A percentile compares a stretch with the other conserved stretches of the same genome.
These are phyloP conservation scores for Malassezia yamatoensis DNA, from an alignment of 1,284 basidiomycete genomes.

Conservation along the genomic window DNA sequence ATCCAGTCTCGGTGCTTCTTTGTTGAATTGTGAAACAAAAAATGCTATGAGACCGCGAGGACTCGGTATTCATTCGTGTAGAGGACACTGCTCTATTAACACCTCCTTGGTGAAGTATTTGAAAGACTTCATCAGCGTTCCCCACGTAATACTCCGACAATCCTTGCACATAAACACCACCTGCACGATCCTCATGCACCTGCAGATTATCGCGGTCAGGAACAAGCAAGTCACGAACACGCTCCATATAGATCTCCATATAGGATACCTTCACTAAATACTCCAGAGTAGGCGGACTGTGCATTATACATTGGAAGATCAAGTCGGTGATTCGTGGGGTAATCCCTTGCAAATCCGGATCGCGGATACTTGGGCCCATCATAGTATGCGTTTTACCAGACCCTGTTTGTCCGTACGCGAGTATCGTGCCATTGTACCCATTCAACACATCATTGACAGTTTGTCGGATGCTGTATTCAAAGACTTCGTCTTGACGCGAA, in stretches of 20 bases:
- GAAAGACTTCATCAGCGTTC: constrained; percentile 68
- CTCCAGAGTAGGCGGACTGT: constrained; percentile 87
- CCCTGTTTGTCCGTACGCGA: constrained; percentile 95
- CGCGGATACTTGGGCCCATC: constrained; percentile 85
- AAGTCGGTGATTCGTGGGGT: constrained; percentile 98
- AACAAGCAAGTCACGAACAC: constrained; percentile 85
- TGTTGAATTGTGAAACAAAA: constrained; percentile 96
- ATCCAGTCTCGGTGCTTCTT: constrained; percentile 87
- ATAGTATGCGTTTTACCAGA: constrained; percentile 53
- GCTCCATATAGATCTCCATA: constrained; percentile 99
- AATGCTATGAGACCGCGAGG: constrained; percentile 96
- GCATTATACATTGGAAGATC: constrained; percentile 93
- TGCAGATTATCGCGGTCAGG: constrained; percentile 98
- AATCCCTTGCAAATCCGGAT: constrained; percentile 65
- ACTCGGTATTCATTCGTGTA: constrained; percentile 98
- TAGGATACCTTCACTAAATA: constrained; percentile 99
- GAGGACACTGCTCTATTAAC: constrained; percentile 81
- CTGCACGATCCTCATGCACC: constrained; percentile 94
- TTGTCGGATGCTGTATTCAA: constrained; percentile 96
- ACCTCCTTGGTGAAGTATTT: constrained; percentile 95
- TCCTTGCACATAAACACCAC: constrained; percentile 96
- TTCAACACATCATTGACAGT: constrained; percentile 73
- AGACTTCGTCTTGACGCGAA: constrained; percentile 85
- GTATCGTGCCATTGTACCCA: constrained; percentile 82
- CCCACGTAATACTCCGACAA: constrained; percentile 97